These are phyloP conservation scores for Stagonosporopsis chrysanthemi DNA, from an alignment of 2,329 filamentous ascomycete species.

Conservation along the genomic window DNA sequence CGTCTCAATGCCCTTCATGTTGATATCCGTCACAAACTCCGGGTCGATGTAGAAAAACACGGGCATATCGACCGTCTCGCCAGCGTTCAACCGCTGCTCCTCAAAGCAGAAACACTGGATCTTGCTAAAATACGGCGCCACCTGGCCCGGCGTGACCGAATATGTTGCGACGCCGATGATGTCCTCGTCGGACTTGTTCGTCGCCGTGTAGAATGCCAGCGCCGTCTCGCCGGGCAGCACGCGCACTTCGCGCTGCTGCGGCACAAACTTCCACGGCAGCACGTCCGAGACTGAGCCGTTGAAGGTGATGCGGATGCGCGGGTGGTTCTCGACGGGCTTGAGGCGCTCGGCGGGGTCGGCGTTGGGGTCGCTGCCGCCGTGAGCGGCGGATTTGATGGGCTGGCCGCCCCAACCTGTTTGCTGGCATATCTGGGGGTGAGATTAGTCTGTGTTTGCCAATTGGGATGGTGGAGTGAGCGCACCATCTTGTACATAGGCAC, in stretches of 20 bases:
- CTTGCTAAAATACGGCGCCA: slow-evolving; percentile 98
- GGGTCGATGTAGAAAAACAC: slow-evolving; percentile 99
- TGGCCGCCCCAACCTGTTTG: slow-evolving; percentile 92
- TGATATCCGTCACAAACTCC: slow-evolving; percentile 88
- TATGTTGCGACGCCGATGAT: slow-evolving; percentile 99
- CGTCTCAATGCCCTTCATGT: slow-evolving; percentile 92
- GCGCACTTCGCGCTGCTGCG: slow-evolving; percentile 94
- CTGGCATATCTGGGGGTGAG: slow-evolving; percentile 71
- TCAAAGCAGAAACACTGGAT: slow-evolving; percentile 99
- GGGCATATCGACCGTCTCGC: slow-evolving; percentile 98
- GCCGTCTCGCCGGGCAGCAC: slow-evolving; percentile 96
- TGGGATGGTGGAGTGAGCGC: slow-evolving; percentile 22
- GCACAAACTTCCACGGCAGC: slow-evolving; percentile 95
- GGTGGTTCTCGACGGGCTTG: slow-evolving; percentile 78
- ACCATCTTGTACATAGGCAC: slow-evolving; percentile 91
- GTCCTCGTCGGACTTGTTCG: slow-evolving; percentile 86
- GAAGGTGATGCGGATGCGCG: slow-evolving; percentile 93
- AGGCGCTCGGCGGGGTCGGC: slow-evolving; percentile 77
- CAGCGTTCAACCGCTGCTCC: slow-evolving; percentile 88
- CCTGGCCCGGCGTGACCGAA: slow-evolving; percentile 93
- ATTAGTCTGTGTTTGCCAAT: not conserved
- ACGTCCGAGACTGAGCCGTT: slow-evolving; percentile 94
- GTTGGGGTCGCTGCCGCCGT: slow-evolving; percentile 62
- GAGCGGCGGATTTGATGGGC: slow-evolving; percentile 80
- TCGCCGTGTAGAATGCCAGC: slow-evolving; percentile 96